Percentiles rank a stretch among this genome's conserved stretches.
Conservation (phyloP, 1,284 basidiomycete species). For the Meripilus lineatus region DNA sequence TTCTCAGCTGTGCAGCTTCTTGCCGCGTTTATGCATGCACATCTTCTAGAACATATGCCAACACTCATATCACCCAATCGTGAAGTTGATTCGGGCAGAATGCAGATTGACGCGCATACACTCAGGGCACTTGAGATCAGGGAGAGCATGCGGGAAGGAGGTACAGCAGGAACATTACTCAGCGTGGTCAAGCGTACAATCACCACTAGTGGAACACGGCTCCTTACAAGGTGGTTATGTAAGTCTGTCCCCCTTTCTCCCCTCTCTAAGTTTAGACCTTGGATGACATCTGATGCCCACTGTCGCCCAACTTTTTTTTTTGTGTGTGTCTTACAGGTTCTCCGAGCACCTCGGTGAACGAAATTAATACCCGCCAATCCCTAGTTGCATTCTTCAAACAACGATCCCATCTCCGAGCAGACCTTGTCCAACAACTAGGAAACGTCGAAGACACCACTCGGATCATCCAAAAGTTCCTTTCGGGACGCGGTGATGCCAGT, state of each 20-base stretch:
- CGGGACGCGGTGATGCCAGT: constrained; percentile 61
- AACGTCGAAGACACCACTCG: constrained; percentile 72
- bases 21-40: constrained; percentile 63
- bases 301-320: too few species aligned
- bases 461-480: constrained; percentile 74
- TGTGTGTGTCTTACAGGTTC: constrained; percentile 54
- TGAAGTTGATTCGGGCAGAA: constrained; percentile 54
- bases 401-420: constrained; percentile 62
- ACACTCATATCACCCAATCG: constrained; percentile 52
- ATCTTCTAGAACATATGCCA: constrained; percentile 81
- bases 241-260: constrained; percentile 21
- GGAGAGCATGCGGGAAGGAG: constrained; percentile 73
- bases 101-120: constrained; percentile 91
- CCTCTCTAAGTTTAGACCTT: constrained; percentile 1
- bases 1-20: constrained; percentile 60
- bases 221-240: constrained; percentile 77
- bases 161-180: constrained; percentile 70
- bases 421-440: constrained; percentile 56
- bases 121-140: constrained; percentile 86
- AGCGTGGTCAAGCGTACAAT: constrained; percentile 76
- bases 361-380: constrained; percentile 74
- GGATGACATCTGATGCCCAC: not conserved
- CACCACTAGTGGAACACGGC: constrained; percentile 77
- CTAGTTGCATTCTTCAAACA: constrained; percentile 75
- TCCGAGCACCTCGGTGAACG: constrained; percentile 74